A percentile compares a stretch with the other conserved stretches of the same genome.
These are phyloP conservation scores for Trichoderma erinaceum DNA, from an alignment of 495 filamentous ascomycete genomes.

Conservation along the genomic window DNA sequence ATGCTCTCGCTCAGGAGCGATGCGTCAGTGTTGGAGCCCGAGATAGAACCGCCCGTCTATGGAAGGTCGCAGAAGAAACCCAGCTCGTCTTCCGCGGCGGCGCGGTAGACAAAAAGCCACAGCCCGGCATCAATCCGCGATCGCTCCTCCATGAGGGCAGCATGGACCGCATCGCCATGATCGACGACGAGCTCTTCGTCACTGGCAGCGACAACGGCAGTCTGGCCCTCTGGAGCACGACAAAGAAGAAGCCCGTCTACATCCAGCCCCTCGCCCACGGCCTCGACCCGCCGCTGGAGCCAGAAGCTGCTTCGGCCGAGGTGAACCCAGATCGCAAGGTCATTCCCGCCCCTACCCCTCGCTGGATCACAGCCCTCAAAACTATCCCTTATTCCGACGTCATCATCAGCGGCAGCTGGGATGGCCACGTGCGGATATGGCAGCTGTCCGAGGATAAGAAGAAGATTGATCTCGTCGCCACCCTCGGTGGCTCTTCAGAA, in stretches of 20 bases:
- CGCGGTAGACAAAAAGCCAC: slow-evolving; percentile 50
- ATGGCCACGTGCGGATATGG: slow-evolving; percentile 84
- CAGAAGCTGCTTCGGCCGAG: slow-evolving; percentile 67
- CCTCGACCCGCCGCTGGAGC: slow-evolving; percentile 57
- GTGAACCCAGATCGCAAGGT: slow-evolving; percentile 46
- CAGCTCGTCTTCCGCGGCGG: slow-evolving; percentile 93
- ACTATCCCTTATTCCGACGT: slow-evolving; percentile 83
- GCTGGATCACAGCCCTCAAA: slow-evolving; percentile 85
- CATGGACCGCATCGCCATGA: slow-evolving; percentile 81
- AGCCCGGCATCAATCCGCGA: slow-evolving; percentile 31
- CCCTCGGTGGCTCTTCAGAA: slow-evolving; percentile 43
- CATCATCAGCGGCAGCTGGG: slow-evolving; percentile 87
- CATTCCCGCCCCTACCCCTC: slow-evolving; percentile 59
- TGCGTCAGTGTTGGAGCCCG: slow-evolving; percentile 83
- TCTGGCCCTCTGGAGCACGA: slow-evolving; percentile 78
- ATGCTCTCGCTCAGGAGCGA: slow-evolving; percentile 75
- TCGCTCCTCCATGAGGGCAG: slow-evolving; percentile 63
- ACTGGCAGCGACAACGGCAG: slow-evolving; percentile 88
- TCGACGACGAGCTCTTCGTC: slow-evolving; percentile 85
- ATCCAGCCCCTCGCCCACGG: slow-evolving; percentile 78
- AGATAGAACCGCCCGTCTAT: slow-evolving; percentile 87
- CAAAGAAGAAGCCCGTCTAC: slow-evolving; percentile 93
- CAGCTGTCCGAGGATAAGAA: slow-evolving; percentile 74
- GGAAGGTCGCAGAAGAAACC: slow-evolving; percentile 94
- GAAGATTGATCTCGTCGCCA: slow-evolving; percentile 64